Percentiles rank a stretch among this genome's conserved stretches.
Conservation (phyloP, 306 rosid genomes). For the Dalbergia cultrata region DNA sequence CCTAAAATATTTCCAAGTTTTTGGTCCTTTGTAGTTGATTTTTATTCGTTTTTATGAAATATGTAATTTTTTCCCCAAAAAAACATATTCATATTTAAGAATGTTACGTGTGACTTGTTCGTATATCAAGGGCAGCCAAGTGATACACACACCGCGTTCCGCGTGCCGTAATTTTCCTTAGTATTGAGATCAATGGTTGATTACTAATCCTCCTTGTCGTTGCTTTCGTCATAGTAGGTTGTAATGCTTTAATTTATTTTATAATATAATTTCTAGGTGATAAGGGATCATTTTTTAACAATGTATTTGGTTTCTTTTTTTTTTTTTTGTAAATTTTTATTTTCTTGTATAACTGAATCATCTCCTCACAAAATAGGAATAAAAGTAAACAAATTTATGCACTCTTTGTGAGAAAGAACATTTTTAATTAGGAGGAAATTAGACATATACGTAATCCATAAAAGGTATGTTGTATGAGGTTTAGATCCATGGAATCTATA, state of each 20-base stretch:
- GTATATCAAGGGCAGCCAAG: no score
- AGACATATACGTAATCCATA: not conserved
- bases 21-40: no score
- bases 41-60: no score
- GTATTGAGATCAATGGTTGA: no score
- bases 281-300: not conserved
- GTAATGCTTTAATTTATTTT: no score
- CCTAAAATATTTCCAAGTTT: not conserved
- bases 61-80: no score
- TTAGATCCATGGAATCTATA: not conserved
- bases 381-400: not conserved
- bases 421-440: not conserved
- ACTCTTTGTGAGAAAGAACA: not conserved
- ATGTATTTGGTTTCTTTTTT: not conserved
- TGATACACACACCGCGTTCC: no score
- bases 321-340: not conserved
- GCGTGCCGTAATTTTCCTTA: no score
- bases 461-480: not conserved
- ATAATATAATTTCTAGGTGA: not conserved
- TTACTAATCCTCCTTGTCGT: no score
- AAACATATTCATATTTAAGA: no score
- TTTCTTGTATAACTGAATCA: not conserved
- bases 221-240: no score
- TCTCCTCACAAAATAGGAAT: not conserved
- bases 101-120: no score